These are phyloP conservation scores for Berkeleyomyces rouxiae DNA, from an alignment of 2,329 filamentous ascomycete genomes.

Conservation along the genomic window DNA sequence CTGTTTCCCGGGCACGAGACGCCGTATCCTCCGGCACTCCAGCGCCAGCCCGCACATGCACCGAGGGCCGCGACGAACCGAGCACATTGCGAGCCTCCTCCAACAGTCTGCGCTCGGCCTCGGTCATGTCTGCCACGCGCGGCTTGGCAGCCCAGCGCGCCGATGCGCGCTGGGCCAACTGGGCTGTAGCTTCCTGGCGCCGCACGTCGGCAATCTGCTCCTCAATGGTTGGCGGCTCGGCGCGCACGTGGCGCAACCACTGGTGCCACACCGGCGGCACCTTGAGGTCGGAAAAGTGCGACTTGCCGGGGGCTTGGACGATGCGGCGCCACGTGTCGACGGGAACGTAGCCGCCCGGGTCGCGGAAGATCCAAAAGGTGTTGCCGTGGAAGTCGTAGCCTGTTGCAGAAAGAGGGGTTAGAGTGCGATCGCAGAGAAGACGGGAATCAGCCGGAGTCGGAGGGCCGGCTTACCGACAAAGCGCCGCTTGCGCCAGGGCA, in stretches of 20 bases:
- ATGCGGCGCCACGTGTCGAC: conserved; percentile 41
- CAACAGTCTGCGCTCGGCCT: conserved; percentile 15
- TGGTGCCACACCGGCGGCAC: conserved; percentile 51
- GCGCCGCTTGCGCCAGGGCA: conserved; percentile 48
- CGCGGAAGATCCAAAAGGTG: conserved; percentile 52
- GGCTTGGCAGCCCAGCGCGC: conserved; percentile 46
- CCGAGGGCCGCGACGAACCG: neutral
- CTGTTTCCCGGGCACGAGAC: conserved; percentile 1
- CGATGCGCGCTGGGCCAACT: conserved; percentile 43
- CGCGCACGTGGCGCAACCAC: conserved; percentile 47
- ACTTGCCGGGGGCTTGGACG: conserved; percentile 38
- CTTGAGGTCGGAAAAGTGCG: conserved; percentile 36
- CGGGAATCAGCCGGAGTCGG: neutral
- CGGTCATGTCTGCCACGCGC: conserved; percentile 28
- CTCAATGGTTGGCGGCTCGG: conserved; percentile 34
- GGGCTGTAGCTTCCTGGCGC: conserved; percentile 35
- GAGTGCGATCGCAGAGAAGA: neutral
- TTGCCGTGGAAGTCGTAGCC: conserved; percentile 49
- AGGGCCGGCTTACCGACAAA: conserved; percentile 35
- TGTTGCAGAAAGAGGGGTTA: conserved; percentile 18
- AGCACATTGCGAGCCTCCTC: conserved; percentile 8
- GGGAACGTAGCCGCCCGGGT: conserved; percentile 24
- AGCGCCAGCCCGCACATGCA: neutral
- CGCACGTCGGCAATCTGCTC: conserved; percentile 39
- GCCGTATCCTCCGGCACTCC: conserved; percentile 15